A percentile compares a stretch with the other conserved stretches of the same genome.
phyloP scores from a whole-genome alignment of 2,329 filamentous ascomycete species.

The Colletotrichum sp. region DNA sequence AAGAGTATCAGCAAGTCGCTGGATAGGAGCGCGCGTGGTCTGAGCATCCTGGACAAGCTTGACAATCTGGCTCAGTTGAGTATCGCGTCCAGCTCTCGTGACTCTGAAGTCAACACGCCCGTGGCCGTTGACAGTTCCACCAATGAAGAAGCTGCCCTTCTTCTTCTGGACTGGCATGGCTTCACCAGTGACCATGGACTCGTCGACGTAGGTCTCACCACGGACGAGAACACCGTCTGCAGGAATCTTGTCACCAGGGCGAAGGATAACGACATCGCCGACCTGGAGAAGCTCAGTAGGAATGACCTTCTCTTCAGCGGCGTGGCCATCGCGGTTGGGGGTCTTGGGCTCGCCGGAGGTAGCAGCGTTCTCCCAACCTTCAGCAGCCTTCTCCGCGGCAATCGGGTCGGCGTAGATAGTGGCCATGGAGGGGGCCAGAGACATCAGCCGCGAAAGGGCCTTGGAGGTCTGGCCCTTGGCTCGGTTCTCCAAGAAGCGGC shows the following conservation, averaged over 20 bases:
- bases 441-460: slow-evolving; percentile 93
- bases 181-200: slow-evolving; percentile 98
- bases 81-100: slow-evolving; percentile 90
- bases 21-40: slow-evolving; percentile 91
- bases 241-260: slow-evolving; percentile 95
- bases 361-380: slow-evolving; percentile 67
- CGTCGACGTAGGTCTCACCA: slow-evolving; percentile 92
- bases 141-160: slow-evolving; percentile 80
- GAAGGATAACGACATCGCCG: slow-evolving; percentile 89
- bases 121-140: slow-evolving; percentile 93
- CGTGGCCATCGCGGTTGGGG: slow-evolving; percentile 55
- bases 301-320: slow-evolving; percentile 83
- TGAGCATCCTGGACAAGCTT: slow-evolving; percentile 98
- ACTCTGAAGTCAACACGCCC: slow-evolving; percentile 92
- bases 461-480: slow-evolving; percentile 97
- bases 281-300: slow-evolving; percentile 94
- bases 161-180: slow-evolving; percentile 93
- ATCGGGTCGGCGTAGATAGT: slow-evolving; percentile 96
- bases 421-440: slow-evolving; percentile 92
- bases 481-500: slow-evolving; percentile 89
- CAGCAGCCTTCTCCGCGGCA: slow-evolving; percentile 87
- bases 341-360: slow-evolving; percentile 50
- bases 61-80: slow-evolving; percentile 96
- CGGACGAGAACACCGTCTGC: slow-evolving; percentile 87
- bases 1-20: slow-evolving; percentile 87